phyloP scores from a whole-genome alignment of 805 yeast genomes.

The Zygosaccharomyces kombuchaensis region DNA sequence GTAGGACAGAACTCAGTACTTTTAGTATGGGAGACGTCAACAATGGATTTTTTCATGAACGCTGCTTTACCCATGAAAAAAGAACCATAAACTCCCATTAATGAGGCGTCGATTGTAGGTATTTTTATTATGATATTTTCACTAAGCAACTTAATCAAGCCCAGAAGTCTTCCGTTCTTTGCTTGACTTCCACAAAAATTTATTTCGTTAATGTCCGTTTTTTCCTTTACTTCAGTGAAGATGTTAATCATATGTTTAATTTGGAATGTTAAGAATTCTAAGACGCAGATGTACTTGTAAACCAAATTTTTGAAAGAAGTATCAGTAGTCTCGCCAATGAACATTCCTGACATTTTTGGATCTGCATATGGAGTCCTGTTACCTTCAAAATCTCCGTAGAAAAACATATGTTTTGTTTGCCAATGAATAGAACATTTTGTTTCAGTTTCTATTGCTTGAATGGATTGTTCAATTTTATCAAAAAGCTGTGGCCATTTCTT shows the following conservation, averaged over 20 bases:
- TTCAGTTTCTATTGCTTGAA: constrained; percentile 14
- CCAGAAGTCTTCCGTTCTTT: constrained; percentile 40
- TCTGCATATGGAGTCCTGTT: constrained; percentile 56
- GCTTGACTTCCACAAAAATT: constrained; percentile 54
- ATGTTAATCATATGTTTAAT: constrained; percentile 39
- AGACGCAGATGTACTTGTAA: constrained; percentile 41
- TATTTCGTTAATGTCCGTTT: constrained; percentile 31
- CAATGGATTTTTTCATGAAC: constrained; percentile 1
- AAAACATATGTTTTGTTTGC: constrained; percentile 37
- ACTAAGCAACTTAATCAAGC: constrained; percentile 30
- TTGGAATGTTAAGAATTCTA: constrained; percentile 53
- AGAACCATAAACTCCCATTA: constrained; percentile 26
- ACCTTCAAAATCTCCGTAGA: constrained; percentile 55
- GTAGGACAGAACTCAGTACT: neutral
- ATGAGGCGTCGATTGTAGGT: constrained; percentile 13
- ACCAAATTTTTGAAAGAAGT: constrained; percentile 35
- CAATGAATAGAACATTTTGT: constrained; percentile 23
- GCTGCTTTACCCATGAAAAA: constrained; percentile 20
- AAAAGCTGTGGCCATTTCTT: constrained; percentile 18
- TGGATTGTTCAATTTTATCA: constrained; percentile 20
- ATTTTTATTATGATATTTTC: constrained; percentile 9
- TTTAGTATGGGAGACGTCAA: constrained; percentile 6
- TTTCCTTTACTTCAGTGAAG: constrained; percentile 14
- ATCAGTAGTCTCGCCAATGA: constrained; percentile 45
- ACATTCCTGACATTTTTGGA: constrained; percentile 44